phyloP scores from a whole-genome alignment of 495 filamentous ascomycete species.

The Hyaloscypha variabilis region DNA sequence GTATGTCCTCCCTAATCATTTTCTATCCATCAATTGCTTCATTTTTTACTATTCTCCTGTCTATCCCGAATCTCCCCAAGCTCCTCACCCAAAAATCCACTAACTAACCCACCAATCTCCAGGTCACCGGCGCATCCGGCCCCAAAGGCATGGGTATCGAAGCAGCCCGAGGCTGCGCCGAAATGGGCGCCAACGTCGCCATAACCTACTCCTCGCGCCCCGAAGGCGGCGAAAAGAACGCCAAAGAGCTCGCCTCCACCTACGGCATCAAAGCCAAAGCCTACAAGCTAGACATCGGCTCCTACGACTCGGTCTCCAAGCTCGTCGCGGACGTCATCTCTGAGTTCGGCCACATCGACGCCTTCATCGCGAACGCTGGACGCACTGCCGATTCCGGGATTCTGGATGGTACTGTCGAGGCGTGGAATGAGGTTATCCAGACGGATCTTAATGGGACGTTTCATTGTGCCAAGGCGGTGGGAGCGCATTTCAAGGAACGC shows the following conservation, averaged over 20 bases:
- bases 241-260: slow-evolving; percentile 55
- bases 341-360: slow-evolving; percentile 68
- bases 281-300: slow-evolving; percentile 61
- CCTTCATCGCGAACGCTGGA: slow-evolving; percentile 71
- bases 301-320: slow-evolving; percentile 52
- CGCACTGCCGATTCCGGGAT: slow-evolving; percentile 64
- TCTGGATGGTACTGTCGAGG: slow-evolving; percentile 63
- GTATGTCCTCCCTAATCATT: slow-evolving; percentile 34
- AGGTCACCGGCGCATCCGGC: slow-evolving; percentile 65
- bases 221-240: slow-evolving; percentile 65
- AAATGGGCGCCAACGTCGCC: slow-evolving; percentile 71
- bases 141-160: slow-evolving; percentile 73
- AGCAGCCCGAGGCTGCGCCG: slow-evolving; percentile 70
- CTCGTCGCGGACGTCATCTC: slow-evolving; percentile 55
- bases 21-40: not conserved
- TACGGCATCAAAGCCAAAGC: slow-evolving; percentile 70
- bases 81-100: not conserved
- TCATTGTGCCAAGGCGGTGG: slow-evolving; percentile 70
- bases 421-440: slow-evolving; percentile 70
- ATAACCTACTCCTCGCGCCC: slow-evolving; percentile 67
- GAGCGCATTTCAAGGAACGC: slow-evolving; percentile 63
- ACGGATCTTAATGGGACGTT: slow-evolving; percentile 66
- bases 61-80: too few relatives aligned
- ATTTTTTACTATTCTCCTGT: not conserved
- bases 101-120: not conserved